Conservation (phyloP, 805 yeast genomes). For the Debaryomyces maramus region DNA sequence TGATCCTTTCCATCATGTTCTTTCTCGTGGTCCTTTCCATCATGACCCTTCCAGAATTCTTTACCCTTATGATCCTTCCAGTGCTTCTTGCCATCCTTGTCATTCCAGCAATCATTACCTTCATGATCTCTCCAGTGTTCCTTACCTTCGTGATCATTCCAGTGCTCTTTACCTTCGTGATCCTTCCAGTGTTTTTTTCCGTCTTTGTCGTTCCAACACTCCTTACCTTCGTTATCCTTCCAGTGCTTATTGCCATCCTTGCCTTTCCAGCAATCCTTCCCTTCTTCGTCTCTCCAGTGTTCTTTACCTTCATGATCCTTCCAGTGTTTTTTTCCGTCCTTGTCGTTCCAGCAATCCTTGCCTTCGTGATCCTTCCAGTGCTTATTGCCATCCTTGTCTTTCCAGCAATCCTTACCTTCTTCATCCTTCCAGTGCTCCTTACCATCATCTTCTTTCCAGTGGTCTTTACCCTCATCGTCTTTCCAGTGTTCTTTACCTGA, state of each 20-base stretch:
- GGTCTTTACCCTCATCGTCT: neutral
- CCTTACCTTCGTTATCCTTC: neutral
- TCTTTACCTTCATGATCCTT: too few relatives aligned
- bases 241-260: neutral
- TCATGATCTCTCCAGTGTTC: neutral
- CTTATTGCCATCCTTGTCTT: neutral
- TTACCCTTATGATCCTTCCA: neutral
- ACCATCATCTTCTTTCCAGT: neutral
- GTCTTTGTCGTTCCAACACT: neutral
- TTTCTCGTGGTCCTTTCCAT: neutral
- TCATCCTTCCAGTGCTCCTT: neutral
- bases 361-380: neutral
- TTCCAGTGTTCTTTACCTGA: neutral
- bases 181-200: neutral
- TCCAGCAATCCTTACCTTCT: neutral
- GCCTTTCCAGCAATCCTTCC: neutral
- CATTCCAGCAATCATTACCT: neutral
- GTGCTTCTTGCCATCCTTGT: neutral
- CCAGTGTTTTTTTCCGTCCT: neutral
- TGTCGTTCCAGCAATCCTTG: neutral
- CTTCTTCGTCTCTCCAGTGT: neutral
- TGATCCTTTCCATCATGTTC: neutral
- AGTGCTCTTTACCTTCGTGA: neutral
- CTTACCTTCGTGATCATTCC: neutral
- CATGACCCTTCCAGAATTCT: neutral